Percentiles rank a stretch among this genome's conserved stretches.
Evolutionary conservation across 2,329 filamentous ascomycete species (phyloP).

Genomic region (Coniochaeta pulveracea): DNA sequence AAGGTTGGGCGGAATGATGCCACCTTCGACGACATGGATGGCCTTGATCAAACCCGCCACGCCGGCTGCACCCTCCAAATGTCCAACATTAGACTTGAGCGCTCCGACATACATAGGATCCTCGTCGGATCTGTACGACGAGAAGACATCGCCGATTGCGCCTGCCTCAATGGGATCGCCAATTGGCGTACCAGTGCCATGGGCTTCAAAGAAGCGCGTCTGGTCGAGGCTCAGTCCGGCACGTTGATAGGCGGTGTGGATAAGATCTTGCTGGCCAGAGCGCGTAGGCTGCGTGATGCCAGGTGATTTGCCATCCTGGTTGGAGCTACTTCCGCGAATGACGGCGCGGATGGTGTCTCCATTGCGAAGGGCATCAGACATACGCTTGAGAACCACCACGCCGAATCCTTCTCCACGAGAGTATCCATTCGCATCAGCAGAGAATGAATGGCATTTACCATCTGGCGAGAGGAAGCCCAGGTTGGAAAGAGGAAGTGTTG

Average conservation of each 20-base stretch:
- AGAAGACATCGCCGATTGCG: constrained; percentile 7
- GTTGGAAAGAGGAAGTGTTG: constrained; percentile 14
- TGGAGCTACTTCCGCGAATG: constrained; percentile 17
- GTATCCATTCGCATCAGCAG: constrained; percentile 20
- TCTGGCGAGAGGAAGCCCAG: constrained; percentile 8
- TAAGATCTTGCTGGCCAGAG: constrained; percentile 16
- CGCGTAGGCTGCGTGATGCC: constrained; percentile 26
- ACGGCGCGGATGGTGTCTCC: constrained; percentile 24
- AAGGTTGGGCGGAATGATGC: constrained; percentile 9
- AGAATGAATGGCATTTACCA: constrained; percentile 16
- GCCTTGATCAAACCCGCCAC: constrained; percentile 11
- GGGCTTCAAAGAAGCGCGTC: constrained; percentile 13
- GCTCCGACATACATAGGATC: constrained; percentile 8
- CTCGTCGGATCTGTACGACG: constrained; percentile 2
- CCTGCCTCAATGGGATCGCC: constrained; percentile 7
- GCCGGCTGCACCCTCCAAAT: constrained; percentile 10
- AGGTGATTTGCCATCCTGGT: constrained; percentile 25
- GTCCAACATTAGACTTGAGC: constrained; percentile 13
- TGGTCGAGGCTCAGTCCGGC: constrained; percentile 5
- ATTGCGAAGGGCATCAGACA: constrained; percentile 25
- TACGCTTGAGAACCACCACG: constrained; percentile 26
- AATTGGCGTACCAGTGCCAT: constrained; percentile 8
- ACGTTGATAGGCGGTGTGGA: constrained; percentile 15
- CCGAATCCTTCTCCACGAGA: constrained; percentile 17
- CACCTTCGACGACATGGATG: constrained; percentile 9